phyloP scores from a whole-genome alignment of 1,139 yeast species.

The Yamadazyma taylorii region DNA sequence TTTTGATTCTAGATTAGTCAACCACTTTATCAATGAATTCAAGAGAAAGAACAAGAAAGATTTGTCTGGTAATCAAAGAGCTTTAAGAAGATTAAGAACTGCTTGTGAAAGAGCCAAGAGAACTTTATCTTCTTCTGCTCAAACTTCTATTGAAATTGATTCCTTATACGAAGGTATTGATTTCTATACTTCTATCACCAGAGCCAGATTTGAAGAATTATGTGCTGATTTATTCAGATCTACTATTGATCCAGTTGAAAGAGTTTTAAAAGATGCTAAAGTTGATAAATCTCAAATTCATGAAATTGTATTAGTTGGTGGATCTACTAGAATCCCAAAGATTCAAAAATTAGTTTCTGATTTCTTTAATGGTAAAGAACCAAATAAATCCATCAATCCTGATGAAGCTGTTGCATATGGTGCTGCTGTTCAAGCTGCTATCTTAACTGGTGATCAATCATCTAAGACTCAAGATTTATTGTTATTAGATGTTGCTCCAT shows the following conservation, averaged over 20 bases:
- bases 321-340: conserved; percentile 48
- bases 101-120: conserved; percentile 47
- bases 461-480: conserved; percentile 78
- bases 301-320: conserved; percentile 46
- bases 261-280: conserved; percentile 44
- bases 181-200: conserved; percentile 43
- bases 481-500: conserved; percentile 88
- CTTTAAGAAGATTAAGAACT: conserved; percentile 44
- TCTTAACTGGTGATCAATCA: conserved; percentile 81
- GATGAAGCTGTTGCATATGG: conserved; percentile 49
- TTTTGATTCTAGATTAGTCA: conserved; percentile 38
- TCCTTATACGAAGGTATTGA: conserved; percentile 42
- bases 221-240: conserved; percentile 46
- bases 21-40: conserved; percentile 36
- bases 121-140: conserved; percentile 41
- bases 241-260: conserved; percentile 44
- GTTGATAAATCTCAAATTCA: conserved; percentile 40
- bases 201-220: conserved; percentile 47
- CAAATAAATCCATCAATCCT: conserved; percentile 46
- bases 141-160: conserved; percentile 42
- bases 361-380: conserved; percentile 47
- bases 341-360: conserved; percentile 45
- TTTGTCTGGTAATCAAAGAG: conserved; percentile 36
- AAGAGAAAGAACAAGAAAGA: conserved; percentile 42
- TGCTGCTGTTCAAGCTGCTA: conserved; percentile 48